Percentiles rank a stretch among this genome's conserved stretches.
These are phyloP conservation scores for Solanum chiquidenum DNA, from an alignment of 257 asterid species.

Conservation along the genomic window DNA sequence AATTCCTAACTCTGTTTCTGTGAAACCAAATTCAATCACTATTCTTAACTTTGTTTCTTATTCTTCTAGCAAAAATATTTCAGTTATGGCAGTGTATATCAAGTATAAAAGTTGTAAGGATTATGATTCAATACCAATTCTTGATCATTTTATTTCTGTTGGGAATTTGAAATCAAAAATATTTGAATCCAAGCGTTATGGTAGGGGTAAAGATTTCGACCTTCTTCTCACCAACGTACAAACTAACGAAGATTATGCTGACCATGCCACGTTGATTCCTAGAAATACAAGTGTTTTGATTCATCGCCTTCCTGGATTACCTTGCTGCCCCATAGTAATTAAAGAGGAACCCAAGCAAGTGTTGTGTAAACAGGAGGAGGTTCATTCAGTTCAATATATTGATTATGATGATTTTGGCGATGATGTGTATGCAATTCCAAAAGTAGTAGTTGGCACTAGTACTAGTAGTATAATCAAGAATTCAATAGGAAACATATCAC, in stretches of 20 bases:
- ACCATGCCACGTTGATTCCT: neutral
- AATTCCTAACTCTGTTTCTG: neutral
- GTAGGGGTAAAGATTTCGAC: neutral
- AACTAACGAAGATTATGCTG: neutral
- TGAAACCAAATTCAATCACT: neutral
- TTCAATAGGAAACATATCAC: neutral
- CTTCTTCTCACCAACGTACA: neutral
- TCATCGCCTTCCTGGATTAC: neutral
- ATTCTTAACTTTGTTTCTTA: neutral
- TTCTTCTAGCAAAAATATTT: neutral
- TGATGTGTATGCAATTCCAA: neutral
- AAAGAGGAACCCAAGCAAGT: neutral
- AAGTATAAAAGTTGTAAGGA: neutral
- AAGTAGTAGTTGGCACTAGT: neutral
- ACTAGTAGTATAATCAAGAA: neutral
- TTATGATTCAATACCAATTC: neutral
- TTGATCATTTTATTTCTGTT: neutral
- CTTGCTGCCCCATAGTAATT: neutral
- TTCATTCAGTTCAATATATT: neutral
- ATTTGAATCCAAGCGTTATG: neutral
- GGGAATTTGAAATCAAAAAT: neutral
- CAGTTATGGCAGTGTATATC: neutral
- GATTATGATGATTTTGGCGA: neutral
- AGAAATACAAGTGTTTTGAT: neutral
- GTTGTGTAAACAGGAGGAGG: neutral